Percentiles rank a stretch among this genome's conserved stretches.
Conservation (phyloP, 257 asterid genomes). For the Scutellaria baicalensis region DNA sequence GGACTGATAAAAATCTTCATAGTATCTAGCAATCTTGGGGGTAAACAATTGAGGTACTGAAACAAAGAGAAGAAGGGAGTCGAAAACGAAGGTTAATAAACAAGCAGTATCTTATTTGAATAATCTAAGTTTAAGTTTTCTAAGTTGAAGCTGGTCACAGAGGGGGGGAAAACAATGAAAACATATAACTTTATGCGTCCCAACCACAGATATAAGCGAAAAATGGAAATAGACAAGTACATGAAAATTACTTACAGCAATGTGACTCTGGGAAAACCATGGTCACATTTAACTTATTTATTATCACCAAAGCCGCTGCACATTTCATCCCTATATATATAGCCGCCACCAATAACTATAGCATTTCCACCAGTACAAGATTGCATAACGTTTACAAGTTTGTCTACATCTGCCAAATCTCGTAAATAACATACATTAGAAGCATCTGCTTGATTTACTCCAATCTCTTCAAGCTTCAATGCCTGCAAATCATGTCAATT, state of each 20-base stretch:
- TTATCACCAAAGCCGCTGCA: constrained; percentile 80
- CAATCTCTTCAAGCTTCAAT: constrained; percentile 92
- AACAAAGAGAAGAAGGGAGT: constrained; percentile 1
- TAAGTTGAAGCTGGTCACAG: neutral
- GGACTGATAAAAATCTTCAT: constrained; percentile 87
- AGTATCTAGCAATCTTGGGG: constrained; percentile 70
- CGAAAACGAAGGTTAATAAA: constrained; percentile 2
- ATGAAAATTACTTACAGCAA: constrained; percentile 48
- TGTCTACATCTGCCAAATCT: constrained; percentile 74
- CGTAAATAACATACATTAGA: constrained; percentile 72
- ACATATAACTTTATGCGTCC: no score
- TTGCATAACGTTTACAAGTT: constrained; percentile 57
- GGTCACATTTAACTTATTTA: constrained; percentile 63
- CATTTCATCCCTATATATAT: constrained; percentile 89
- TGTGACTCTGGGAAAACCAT: constrained; percentile 94
- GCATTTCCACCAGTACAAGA: constrained; percentile 68
- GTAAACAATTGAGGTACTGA: constrained; percentile 92
- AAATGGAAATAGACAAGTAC: neutral
- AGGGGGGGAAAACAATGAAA: no score
- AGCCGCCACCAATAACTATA: constrained; percentile 86
- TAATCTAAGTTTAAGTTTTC: neutral
- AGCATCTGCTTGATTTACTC: constrained; percentile 71
- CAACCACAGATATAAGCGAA: no score
- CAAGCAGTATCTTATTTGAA: constrained; percentile 1
- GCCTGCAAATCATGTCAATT: constrained; percentile 38